Evolutionary conservation across 2,329 filamentous ascomycete genomes (phyloP).

Genomic region (Nigrospora osmanthi): DNA sequence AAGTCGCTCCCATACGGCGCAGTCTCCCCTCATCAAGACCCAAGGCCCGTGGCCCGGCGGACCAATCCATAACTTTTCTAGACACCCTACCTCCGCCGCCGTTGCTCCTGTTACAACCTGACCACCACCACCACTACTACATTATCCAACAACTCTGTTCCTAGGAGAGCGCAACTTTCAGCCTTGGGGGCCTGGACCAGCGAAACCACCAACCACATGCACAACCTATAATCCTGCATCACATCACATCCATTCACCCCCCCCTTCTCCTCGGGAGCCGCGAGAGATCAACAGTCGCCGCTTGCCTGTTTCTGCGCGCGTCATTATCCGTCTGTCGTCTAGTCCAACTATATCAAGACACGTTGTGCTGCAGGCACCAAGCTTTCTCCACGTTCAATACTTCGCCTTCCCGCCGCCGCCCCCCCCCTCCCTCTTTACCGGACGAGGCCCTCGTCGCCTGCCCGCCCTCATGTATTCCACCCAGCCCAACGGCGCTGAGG

Average conservation of each 20-base stretch:
- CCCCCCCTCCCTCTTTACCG: neutral
- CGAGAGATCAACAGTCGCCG: slow-evolving; percentile 17
- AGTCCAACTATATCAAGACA: slow-evolving; percentile 55
- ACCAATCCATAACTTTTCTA: no score
- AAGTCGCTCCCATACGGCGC: no score
- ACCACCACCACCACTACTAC: neutral
- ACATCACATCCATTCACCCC: slow-evolving; percentile 21
- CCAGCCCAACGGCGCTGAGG: slow-evolving; percentile 68
- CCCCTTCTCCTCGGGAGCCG: slow-evolving; percentile 21
- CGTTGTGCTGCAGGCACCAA: slow-evolving; percentile 45
- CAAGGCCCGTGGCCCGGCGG: no score
- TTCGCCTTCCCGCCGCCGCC: neutral
- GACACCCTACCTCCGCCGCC: no score
- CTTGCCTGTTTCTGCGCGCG: slow-evolving; percentile 21
- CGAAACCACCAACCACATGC: slow-evolving; percentile 35
- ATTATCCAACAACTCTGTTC: slow-evolving; percentile 16
- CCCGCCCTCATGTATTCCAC: slow-evolving; percentile 49
- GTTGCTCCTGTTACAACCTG: no score
- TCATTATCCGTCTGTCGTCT: slow-evolving; percentile 25
- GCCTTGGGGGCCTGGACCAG: slow-evolving; percentile 31
- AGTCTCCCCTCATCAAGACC: no score
- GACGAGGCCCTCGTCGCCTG: slow-evolving; percentile 20
- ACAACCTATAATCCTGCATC: slow-evolving; percentile 38
- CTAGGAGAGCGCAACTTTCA: slow-evolving; percentile 4
- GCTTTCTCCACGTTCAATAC: slow-evolving; percentile 24